Evolutionary conservation across 108 stramenopile species (phyloP).

Genomic region (Pseudonitzschia multiseries): DNA sequence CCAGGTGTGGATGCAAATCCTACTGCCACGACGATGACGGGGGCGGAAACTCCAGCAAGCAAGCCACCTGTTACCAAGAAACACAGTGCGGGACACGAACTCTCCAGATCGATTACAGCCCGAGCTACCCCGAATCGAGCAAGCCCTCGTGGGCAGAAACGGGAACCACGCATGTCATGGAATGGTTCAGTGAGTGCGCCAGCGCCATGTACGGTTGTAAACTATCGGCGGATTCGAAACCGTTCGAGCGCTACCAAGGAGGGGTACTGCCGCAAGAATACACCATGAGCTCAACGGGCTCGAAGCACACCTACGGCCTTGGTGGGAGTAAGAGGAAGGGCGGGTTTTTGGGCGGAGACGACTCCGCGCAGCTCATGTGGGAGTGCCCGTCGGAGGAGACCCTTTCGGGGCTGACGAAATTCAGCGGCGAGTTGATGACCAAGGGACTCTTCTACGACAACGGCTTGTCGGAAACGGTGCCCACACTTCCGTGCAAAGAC

Average conservation of each 20-base stretch:
- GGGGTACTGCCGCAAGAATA: too few species aligned
- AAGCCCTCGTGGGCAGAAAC: background rate
- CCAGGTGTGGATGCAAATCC: background rate
- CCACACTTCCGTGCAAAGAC: background rate
- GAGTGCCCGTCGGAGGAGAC: background rate
- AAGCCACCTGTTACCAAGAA: slow-evolving; percentile 5
- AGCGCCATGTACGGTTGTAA: background rate
- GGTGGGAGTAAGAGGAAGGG: background rate
- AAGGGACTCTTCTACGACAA: background rate
- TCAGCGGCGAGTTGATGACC: background rate
- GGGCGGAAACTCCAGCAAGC: background rate
- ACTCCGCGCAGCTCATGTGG: background rate
- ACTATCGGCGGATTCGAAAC: background rate
- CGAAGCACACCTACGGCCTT: too few species aligned
- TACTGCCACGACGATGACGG: background rate
- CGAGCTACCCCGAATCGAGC: background rate
- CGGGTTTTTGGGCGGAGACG: background rate
- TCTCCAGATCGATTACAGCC: background rate
- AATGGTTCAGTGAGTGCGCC: slow-evolving; percentile 7
- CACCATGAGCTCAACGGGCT: too few species aligned
- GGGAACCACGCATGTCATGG: slow-evolving; percentile 7
- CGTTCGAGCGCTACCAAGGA: too few species aligned
- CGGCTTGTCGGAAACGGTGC: background rate
- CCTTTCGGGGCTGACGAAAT: background rate
- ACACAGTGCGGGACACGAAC: background rate